phyloP scores from a whole-genome alignment of 371 early-diverging fungal species.

The Dinochytrium kinnereticum region DNA sequence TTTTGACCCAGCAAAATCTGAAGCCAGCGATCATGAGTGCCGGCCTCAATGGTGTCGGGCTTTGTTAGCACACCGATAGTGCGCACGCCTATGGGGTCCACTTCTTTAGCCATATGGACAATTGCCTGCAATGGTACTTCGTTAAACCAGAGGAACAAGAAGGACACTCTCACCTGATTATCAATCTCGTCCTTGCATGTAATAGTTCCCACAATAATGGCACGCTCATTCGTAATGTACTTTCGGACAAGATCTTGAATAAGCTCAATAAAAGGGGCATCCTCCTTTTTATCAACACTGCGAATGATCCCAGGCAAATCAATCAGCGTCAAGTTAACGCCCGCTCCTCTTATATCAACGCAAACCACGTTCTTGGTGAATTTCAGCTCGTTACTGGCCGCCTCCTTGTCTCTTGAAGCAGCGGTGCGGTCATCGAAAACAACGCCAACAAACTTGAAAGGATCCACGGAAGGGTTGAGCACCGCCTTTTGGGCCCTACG shows the following conservation, averaged over 20 bases:
- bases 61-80: slow-evolving; percentile 62
- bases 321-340: slow-evolving; percentile 53
- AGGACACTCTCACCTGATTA: slow-evolving; percentile 43
- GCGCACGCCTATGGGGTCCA: slow-evolving; percentile 51
- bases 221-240: slow-evolving; percentile 50
- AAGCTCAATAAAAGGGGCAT: slow-evolving; percentile 44
- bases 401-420: slow-evolving; percentile 37
- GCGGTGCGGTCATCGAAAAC: slow-evolving; percentile 37
- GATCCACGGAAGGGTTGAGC: slow-evolving; percentile 49
- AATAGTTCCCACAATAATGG: slow-evolving; percentile 56
- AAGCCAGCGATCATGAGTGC: slow-evolving; percentile 51
- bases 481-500: slow-evolving; percentile 57
- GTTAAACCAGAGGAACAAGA: background rate
- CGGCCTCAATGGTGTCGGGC: slow-evolving; percentile 59
- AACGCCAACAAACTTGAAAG: slow-evolving; percentile 30
- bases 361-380: slow-evolving; percentile 56
- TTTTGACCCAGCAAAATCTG: slow-evolving; percentile 42
- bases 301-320: slow-evolving; percentile 63
- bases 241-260: slow-evolving; percentile 49
- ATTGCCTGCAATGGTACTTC: slow-evolving; percentile 37
- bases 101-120: slow-evolving; percentile 48
- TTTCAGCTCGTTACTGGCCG: slow-evolving; percentile 46
- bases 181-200: slow-evolving; percentile 62
- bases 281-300: slow-evolving; percentile 44
- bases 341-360: slow-evolving; percentile 51